Conservation (phyloP, 2,329 filamentous ascomycete species). For the Aspergillus fumigatiaffinis region DNA sequence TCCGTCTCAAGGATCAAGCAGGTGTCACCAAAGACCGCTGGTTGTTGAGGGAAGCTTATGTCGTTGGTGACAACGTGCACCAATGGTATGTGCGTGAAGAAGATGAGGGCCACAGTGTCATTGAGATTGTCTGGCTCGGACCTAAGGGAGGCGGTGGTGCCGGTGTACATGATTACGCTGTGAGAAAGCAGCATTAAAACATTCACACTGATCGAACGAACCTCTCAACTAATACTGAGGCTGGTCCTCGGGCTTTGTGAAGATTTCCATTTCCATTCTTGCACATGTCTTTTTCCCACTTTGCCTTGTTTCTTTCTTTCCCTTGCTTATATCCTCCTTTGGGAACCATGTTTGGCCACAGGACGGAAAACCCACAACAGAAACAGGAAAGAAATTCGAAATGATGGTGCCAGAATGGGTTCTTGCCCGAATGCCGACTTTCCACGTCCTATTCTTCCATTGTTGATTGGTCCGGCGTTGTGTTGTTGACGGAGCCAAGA, state of each 20-base stretch:
- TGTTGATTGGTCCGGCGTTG: conserved; percentile 36
- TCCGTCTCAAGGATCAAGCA: conserved; percentile 37
- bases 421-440: conserved; percentile 20
- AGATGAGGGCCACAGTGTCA: conserved; percentile 38
- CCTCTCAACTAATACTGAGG: conserved; percentile 23
- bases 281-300: conserved; percentile 32
- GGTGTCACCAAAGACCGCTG: conserved; percentile 41
- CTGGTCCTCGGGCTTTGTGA: conserved; percentile 32
- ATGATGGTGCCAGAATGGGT: conserved; percentile 7
- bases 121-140: conserved; percentile 43
- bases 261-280: conserved; percentile 26
- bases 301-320: conserved; percentile 15
- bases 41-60: conserved; percentile 35
- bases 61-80: conserved; percentile 42
- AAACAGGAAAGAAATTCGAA: conserved; percentile 3
- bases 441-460: conserved; percentile 24
- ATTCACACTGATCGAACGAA: conserved; percentile 13
- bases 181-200: conserved; percentile 25
- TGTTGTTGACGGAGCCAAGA: conserved; percentile 30
- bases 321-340: conserved; percentile 13
- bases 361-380: conserved; percentile 7
- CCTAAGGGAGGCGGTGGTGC: conserved; percentile 36
- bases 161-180: conserved; percentile 28
- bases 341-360: conserved; percentile 6
- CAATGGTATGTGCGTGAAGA: conserved; percentile 41